phyloP scores from a whole-genome alignment of 768 basidiomycete genomes.

The Suillus alpinus region DNA sequence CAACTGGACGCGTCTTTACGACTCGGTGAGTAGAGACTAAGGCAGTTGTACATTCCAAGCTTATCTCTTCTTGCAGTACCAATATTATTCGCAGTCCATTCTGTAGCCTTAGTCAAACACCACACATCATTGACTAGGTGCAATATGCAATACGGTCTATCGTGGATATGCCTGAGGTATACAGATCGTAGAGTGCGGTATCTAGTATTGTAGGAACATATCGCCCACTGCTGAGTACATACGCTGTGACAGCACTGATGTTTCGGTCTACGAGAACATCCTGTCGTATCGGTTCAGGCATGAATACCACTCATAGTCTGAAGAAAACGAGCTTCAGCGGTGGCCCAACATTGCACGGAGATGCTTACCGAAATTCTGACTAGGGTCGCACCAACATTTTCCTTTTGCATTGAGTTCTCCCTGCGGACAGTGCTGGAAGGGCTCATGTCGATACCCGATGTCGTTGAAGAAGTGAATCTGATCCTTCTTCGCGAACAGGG shows the following conservation, averaged over 20 bases:
- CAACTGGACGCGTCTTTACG: slow-evolving; percentile 93
- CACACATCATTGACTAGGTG: neutral
- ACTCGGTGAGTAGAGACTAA: slow-evolving; percentile 61
- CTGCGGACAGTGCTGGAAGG: slow-evolving; percentile 73
- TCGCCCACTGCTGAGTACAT: neutral
- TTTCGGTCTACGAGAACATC: slow-evolving; percentile 39
- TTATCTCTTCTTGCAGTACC: slow-evolving; percentile 53
- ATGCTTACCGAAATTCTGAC: slow-evolving; percentile 62
- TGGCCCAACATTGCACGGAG: neutral
- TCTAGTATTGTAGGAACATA: slow-evolving; percentile 2
- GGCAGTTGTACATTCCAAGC: neutral
- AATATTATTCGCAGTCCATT: slow-evolving; percentile 93
- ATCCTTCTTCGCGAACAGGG: slow-evolving; percentile 69
- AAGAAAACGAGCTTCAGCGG: slow-evolving; percentile 11
- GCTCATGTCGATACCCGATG: slow-evolving; percentile 81
- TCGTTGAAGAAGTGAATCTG: slow-evolving; percentile 83
- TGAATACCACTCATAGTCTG: slow-evolving; percentile 86
- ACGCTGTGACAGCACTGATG: neutral
- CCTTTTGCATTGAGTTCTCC: slow-evolving; percentile 55
- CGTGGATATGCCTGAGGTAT: neutral
- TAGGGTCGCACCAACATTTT: slow-evolving; percentile 71
- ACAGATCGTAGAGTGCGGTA: neutral
- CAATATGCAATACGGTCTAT: neutral
- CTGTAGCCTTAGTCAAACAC: slow-evolving; percentile 37
- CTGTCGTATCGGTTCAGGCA: slow-evolving; percentile 77